Evolutionary conservation across 1,284 basidiomycete species (phyloP).

Genomic region (Gomphus sp.): DNA sequence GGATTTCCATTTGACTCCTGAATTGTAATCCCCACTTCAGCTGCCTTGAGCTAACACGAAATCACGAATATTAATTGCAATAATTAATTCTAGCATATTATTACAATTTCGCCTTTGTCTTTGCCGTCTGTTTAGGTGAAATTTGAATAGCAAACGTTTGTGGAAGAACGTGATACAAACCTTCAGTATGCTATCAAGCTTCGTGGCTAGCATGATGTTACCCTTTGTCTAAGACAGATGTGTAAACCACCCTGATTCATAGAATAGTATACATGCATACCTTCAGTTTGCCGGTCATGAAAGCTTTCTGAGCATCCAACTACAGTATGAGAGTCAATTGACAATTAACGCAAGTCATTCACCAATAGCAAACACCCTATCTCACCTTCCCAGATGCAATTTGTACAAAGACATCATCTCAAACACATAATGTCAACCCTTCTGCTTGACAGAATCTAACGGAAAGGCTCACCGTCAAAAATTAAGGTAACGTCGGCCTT

Average conservation of each 20-base stretch:
- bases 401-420: slow-evolving; percentile 55
- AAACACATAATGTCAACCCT: neutral
- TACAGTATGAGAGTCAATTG: slow-evolving; percentile 18
- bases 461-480: slow-evolving; percentile 33
- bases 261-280: slow-evolving; percentile 19
- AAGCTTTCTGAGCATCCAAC: slow-evolving; percentile 87
- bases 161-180: slow-evolving; percentile 28
- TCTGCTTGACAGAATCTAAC: neutral
- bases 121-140: slow-evolving; percentile 20
- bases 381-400: slow-evolving; percentile 63
- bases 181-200: slow-evolving; percentile 77
- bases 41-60: slow-evolving; percentile 8
- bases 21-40: neutral
- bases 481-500: slow-evolving; percentile 74
- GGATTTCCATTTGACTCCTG: slow-evolving; percentile 4
- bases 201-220: slow-evolving; percentile 85
- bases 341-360: neutral
- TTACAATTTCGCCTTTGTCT: slow-evolving; percentile 31
- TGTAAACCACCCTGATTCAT: neutral
- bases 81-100: neutral
- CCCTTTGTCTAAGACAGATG: slow-evolving; percentile 49
- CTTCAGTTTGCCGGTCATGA: slow-evolving; percentile 84
- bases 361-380: neutral
- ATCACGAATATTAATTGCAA: neutral
- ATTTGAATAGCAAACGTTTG: neutral